These are phyloP conservation scores for Cocos nucifera DNA, from an alignment of 176 grass and related monocot species.

Conservation along the genomic window DNA sequence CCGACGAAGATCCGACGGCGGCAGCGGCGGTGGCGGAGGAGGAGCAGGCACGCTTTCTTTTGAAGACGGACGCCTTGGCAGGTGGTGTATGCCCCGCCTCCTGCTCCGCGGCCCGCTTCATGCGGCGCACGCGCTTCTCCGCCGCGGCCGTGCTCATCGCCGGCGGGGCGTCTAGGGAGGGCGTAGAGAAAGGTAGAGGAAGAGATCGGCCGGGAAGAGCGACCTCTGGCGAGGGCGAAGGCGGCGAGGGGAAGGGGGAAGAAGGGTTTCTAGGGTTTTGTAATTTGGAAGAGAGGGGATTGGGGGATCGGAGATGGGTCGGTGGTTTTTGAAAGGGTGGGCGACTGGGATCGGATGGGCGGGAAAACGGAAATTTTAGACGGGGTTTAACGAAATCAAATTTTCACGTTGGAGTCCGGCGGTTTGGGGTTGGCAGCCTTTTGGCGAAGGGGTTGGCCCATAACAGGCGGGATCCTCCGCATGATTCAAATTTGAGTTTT, in stretches of 20 bases:
- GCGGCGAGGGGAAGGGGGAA: background rate
- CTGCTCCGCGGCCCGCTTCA: background rate
- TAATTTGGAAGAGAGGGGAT: background rate
- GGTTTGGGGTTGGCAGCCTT: no score
- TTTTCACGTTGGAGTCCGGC: no score
- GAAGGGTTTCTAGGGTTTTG: background rate
- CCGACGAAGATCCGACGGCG: slow-evolving; percentile 1
- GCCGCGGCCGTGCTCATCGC: slow-evolving; percentile 1
- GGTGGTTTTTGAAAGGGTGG: no score
- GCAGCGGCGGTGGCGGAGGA: background rate
- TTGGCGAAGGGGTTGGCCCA: no score
- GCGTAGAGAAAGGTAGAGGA: background rate
- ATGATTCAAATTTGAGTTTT: no score
- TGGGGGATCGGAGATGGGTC: background rate
- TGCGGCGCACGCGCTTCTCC: slow-evolving; percentile 6
- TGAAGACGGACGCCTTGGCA: background rate
- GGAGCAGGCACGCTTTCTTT: background rate
- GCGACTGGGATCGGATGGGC: no score
- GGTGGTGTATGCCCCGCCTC: no score
- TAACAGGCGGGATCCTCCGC: no score
- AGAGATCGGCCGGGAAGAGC: background rate
- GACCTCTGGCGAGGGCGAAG: background rate
- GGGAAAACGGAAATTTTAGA: no score
- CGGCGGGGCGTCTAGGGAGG: background rate
- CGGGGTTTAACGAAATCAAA: no score